Conservation (phyloP, 1,284 basidiomycete species). For the Chiua sp. region DNA sequence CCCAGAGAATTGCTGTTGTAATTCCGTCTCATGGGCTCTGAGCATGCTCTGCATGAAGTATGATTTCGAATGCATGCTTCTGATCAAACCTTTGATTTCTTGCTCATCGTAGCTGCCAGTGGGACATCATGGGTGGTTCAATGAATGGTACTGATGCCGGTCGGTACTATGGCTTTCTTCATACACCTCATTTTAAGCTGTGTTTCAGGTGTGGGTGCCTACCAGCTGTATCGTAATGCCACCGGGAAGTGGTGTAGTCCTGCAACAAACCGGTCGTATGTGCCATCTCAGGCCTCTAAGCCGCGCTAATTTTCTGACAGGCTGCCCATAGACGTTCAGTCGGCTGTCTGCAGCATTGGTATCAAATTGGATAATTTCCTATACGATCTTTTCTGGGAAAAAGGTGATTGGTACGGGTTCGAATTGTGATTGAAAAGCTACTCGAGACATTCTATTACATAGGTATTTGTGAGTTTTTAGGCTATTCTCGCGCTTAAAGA, state of each 20-base stretch:
- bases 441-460: not conserved
- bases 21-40: conserved; percentile 35
- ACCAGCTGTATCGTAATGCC: conserved; percentile 19
- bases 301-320: conserved; percentile 4
- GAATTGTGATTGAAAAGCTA: not conserved
- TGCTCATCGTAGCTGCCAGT: conserved; percentile 28
- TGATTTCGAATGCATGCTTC: not conserved
- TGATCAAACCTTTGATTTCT: not conserved
- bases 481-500: not conserved
- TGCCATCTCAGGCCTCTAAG: not conserved
- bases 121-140: conserved; percentile 23
- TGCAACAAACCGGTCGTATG: conserved; percentile 29
- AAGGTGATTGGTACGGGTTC: conserved; percentile 23
- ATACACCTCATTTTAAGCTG: not conserved
- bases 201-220: conserved; percentile 20
- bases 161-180: not conserved
- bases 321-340: conserved; percentile 23
- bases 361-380: conserved; percentile 29
- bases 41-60: conserved; percentile 40
- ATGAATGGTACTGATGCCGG: conserved; percentile 15
- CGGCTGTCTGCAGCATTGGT: conserved; percentile 24
- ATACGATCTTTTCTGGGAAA: conserved; percentile 28
- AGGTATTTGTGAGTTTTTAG: conserved; percentile 21
- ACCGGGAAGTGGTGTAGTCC: conserved; percentile 20
- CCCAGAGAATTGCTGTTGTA: conserved; percentile 36